phyloP scores from a whole-genome alignment of 2,329 filamentous ascomycete species.

The Elsinoe australis region DNA sequence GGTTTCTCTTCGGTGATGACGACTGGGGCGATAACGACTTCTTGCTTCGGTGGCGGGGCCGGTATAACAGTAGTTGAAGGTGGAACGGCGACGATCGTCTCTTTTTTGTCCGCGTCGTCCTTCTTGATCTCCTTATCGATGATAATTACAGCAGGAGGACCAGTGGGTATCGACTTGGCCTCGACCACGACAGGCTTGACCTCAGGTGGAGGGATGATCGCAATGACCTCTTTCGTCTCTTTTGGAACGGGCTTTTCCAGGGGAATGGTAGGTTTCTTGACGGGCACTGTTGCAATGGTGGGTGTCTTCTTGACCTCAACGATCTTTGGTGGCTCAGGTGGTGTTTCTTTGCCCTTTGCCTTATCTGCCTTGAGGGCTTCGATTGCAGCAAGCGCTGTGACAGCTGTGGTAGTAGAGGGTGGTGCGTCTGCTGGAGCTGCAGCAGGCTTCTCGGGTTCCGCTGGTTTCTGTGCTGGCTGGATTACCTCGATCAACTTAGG shows the following conservation, averaged over 20 bases:
- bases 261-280: not conserved
- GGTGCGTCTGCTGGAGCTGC: not conserved
- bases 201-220: not conserved
- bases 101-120: not conserved
- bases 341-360: constrained; percentile 6
- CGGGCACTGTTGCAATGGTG: not conserved
- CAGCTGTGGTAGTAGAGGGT: not conserved
- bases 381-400: constrained; percentile 4
- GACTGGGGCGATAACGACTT: constrained; percentile 5
- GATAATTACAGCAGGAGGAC: constrained; percentile 13
- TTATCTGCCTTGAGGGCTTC: constrained; percentile 9
- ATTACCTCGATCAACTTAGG: not conserved
- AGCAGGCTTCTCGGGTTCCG: constrained; percentile 5
- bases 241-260: not conserved
- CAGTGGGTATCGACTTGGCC: constrained; percentile 1
- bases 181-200: constrained; percentile 13
- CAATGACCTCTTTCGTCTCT: not conserved
- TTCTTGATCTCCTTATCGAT: constrained; percentile 8
- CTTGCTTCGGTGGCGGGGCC: not conserved
- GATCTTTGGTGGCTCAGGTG: not conserved
- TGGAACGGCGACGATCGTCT: not conserved
- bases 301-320: constrained; percentile 9
- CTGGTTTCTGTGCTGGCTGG: not conserved
- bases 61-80: not conserved
- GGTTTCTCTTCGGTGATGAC: constrained; percentile 11